phyloP scores from a whole-genome alignment of 2,329 filamentous ascomycete genomes.

The Arthrinium puccinioides region DNA sequence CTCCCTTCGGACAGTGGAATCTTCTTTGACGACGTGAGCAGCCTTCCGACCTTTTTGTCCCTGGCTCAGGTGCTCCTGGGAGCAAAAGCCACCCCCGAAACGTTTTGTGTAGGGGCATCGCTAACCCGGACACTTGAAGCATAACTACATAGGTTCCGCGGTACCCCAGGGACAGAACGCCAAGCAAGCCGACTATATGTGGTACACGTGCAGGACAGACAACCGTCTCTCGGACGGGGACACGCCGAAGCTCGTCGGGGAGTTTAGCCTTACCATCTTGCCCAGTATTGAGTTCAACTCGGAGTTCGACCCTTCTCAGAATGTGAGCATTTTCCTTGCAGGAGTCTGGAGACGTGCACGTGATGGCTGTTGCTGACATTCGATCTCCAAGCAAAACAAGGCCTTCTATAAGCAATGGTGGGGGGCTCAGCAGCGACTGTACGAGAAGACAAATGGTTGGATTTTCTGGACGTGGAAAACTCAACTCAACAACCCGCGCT shows the following conservation, averaged over 20 bases:
- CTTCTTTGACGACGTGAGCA: constrained; percentile 41
- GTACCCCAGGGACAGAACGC: constrained; percentile 17
- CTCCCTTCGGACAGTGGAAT: constrained; percentile 27
- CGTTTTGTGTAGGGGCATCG: too few relatives aligned
- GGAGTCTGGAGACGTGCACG: too few relatives aligned
- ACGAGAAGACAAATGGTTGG: constrained; percentile 41
- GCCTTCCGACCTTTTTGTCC: too few relatives aligned
- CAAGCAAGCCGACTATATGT: constrained; percentile 32
- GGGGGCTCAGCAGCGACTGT: constrained; percentile 26
- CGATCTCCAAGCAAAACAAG: constrained; percentile 14
- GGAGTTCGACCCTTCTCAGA: constrained; percentile 25
- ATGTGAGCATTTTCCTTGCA: too few relatives aligned
- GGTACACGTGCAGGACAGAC: constrained; percentile 27
- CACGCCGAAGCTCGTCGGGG: constrained; percentile 36
- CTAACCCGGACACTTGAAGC: too few relatives aligned
- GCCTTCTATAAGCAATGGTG: constrained; percentile 41
- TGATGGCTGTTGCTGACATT: too few relatives aligned
- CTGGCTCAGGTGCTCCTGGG: too few relatives aligned
- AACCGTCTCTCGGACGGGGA: constrained; percentile 24
- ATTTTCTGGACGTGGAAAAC: constrained; percentile 50
- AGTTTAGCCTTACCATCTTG: constrained; percentile 36
- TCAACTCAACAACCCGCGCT: constrained; percentile 30
- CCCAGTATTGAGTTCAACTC: constrained; percentile 27
- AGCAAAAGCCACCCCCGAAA: too few relatives aligned
- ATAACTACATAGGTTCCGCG: constrained; percentile 40